phyloP scores from a whole-genome alignment of 2,329 filamentous ascomycete species.

The Xylaria sp. region DNA sequence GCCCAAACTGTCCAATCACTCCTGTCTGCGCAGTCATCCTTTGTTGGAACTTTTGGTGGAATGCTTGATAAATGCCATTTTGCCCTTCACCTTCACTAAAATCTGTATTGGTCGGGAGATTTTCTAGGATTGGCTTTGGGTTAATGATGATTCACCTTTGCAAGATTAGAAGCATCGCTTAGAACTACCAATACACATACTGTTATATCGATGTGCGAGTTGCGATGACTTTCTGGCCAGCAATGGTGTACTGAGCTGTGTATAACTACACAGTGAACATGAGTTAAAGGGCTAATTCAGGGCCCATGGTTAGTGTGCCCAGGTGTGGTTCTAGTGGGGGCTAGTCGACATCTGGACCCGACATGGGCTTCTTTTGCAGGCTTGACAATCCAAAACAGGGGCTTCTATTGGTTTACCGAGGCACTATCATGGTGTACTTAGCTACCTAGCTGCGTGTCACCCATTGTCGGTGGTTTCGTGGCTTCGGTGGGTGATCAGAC shows the following conservation, averaged over 20 bases:
- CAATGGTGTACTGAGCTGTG: too few species aligned
- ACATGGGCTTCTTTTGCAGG: conserved; percentile 12
- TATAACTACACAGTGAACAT: not conserved
- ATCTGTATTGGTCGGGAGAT: not conserved
- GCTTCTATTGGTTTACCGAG: conserved; percentile 17
- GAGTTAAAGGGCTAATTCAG: not conserved
- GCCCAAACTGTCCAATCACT: not conserved
- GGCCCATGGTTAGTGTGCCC: too few species aligned
- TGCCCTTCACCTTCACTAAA: not conserved
- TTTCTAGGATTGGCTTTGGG: not conserved
- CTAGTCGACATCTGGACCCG: conserved; percentile 17
- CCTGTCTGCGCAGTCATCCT: not conserved
- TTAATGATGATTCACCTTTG: not conserved
- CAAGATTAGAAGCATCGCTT: not conserved
- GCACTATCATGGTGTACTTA: not conserved
- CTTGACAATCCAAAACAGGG: conserved; percentile 21
- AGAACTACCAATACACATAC: not conserved
- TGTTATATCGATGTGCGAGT: not conserved
- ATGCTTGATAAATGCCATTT: not conserved
- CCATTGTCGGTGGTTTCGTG: conserved; percentile 16
- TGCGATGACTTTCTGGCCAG: not conserved
- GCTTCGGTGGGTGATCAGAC: conserved; percentile 21
- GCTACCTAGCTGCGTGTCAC: conserved; percentile 27
- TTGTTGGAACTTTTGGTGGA: not conserved
- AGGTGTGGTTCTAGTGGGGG: not conserved